A percentile compares a stretch with the other conserved stretches of the same genome.
phyloP scores from a whole-genome alignment of 441 rosid species.

The Populus trichocarpa region DNA sequence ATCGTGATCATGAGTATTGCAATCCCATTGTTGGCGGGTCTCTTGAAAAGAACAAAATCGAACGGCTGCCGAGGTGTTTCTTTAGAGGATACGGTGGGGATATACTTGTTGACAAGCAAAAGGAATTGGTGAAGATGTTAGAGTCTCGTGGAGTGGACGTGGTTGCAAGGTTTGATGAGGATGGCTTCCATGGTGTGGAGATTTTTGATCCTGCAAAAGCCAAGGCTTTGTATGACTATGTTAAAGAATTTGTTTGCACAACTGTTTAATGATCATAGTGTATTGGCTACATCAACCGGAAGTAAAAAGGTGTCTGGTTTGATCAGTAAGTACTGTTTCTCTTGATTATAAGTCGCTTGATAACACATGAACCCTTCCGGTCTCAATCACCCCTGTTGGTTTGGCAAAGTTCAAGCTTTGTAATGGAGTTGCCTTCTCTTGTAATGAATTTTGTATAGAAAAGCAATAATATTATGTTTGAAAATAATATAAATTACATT shows the following conservation, averaged over 20 bases:
- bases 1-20: not conserved
- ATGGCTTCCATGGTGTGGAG: not conserved
- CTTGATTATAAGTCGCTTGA: too few species aligned
- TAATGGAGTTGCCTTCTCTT: too few species aligned
- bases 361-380: too few species aligned
- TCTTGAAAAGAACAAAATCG: not conserved
- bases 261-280: not conserved
- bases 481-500: too few species aligned
- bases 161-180: not conserved
- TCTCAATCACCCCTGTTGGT: too few species aligned
- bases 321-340: too few species aligned
- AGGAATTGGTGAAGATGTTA: not conserved
- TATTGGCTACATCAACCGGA: too few species aligned
- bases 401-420: too few species aligned
- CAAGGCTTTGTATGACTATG: not conserved
- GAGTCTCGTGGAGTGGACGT: not conserved
- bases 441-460: too few species aligned
- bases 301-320: too few species aligned
- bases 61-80: not conserved
- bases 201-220: not conserved
- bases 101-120: not conserved
- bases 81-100: not conserved
- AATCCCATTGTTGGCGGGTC: not conserved
- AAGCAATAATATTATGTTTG: too few species aligned
- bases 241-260: not conserved